Percentiles rank a stretch among this genome's conserved stretches.
These are phyloP conservation scores for Physocladia obscura DNA, from an alignment of 192 early-diverging fungal species.

Conservation along the genomic window DNA sequence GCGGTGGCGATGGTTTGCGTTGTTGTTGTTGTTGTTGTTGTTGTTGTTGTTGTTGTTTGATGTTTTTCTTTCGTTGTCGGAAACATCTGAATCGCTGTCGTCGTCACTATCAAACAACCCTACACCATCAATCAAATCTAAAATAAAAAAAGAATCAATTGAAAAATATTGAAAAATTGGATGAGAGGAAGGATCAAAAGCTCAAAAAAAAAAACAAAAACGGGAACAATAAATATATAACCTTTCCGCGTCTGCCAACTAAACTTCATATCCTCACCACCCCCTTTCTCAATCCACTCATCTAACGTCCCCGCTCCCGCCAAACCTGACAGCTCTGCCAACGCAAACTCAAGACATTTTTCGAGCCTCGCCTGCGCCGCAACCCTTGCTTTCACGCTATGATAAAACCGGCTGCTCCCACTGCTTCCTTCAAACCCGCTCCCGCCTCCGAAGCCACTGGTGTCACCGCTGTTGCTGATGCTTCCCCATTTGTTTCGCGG, in stretches of 20 bases:
- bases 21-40: background rate
- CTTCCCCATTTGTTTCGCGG: background rate
- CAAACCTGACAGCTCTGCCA: background rate
- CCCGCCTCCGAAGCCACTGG: background rate
- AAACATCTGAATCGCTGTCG: background rate
- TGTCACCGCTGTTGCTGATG: background rate
- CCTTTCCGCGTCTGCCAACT: background rate
- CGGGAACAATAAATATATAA: no score
- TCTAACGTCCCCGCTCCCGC: background rate
- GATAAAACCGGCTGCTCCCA: constrained; percentile 15
- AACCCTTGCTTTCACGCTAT: constrained; percentile 3
- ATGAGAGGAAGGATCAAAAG: no score
- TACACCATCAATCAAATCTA: no score
- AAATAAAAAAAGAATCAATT: no score
- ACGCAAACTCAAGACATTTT: constrained; percentile 7
- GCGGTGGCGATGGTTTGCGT: background rate
- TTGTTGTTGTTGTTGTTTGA: background rate
- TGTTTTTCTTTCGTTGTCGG: background rate
- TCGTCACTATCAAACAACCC: background rate
- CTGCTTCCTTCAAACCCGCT: no score
- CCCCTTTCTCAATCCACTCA: background rate
- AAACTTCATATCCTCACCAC: background rate
- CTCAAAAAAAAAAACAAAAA: no score
- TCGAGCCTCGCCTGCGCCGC: constrained; percentile 4
- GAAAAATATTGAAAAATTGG: no score